phyloP scores from a whole-genome alignment of 345 rosid genomes.

The Ailanthus altissimus region DNA sequence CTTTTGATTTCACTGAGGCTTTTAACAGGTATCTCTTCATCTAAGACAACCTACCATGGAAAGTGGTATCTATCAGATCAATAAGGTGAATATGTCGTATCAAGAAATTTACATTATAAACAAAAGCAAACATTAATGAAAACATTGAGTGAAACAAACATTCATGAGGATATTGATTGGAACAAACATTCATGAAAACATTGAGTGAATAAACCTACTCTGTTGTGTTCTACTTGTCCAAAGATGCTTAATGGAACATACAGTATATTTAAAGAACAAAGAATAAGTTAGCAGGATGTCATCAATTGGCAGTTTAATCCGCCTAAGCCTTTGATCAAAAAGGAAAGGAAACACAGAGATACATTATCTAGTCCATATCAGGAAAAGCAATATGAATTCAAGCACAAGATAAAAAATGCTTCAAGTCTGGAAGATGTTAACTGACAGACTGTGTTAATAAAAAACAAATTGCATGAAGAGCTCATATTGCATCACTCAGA shows the following conservation, averaged over 20 bases:
- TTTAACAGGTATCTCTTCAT: conserved; percentile 42
- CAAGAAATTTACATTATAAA: background rate
- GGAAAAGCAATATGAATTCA: background rate
- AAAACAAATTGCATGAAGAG: background rate
- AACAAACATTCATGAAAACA: background rate
- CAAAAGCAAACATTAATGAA: background rate
- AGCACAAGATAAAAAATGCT: background rate
- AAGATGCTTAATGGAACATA: background rate
- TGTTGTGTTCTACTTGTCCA: background rate
- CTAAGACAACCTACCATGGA: conserved; percentile 52
- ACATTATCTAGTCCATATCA: background rate
- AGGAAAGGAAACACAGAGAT: background rate
- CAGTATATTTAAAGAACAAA: background rate
- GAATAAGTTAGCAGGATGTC: too few species aligned
- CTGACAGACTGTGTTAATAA: background rate
- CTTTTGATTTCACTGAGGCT: conserved; percentile 62
- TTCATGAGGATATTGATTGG: too few species aligned
- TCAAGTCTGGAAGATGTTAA: background rate
- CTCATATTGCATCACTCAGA: background rate
- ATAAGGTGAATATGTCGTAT: background rate
- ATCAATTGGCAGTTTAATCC: background rate
- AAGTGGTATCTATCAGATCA: conserved; percentile 12
- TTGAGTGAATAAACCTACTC: background rate
- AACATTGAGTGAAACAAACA: too few species aligned
- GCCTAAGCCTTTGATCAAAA: background rate